Evolutionary conservation across 2,329 filamentous ascomycete species (phyloP), one percentile per base, ranked within the genome.

Genomic region (Hansfordia pulvinata): DNA sequence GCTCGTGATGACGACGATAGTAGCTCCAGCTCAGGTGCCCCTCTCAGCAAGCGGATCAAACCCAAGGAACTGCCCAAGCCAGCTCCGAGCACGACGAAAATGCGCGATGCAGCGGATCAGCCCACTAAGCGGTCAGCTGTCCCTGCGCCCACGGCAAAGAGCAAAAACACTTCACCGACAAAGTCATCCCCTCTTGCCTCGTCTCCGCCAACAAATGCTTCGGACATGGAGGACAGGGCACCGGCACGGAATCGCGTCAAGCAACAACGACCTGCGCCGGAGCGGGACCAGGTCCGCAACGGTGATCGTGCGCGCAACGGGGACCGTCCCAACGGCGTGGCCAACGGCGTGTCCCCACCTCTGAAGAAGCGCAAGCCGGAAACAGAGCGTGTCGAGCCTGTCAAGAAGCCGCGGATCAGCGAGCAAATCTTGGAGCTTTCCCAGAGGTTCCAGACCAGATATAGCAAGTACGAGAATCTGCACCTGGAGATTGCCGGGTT

Each of bases 161-260:
- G 51, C 42, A 68, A 68, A 46, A 56, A 60, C 34, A 73, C 62
- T 1, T 73, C 69, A 6, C 69, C 69, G 1, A 56, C 58, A 26
- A 76, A 76, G 43, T 76, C 72, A 3, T 76, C 72, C 8, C 72
- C 71, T 4, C 53, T 76, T 11, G 70, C 70, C n/a, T 70, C 69
- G 2, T 76, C 71, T 6, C 69, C 71, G 9, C 71, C 71, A 0
- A 75, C 71, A 6, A 76, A 76, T 35, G 72, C 69, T 1, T 75
- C 70, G 2, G 71, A 76, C 30, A 49, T 75, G 19, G 69, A 61
- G 8, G 45, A 53, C 23, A 49, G 44, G 10, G 12, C 23, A 8
- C 11, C 17, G 14, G 11, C 17, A 6, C 17, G 25, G 8, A 27
- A 27, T 20, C 14, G 13, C 11, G n/a, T 20, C 13, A 10, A 11